Base-by-base conservation (phyloP, 2,329 filamentous ascomycete genomes). In the Diaporthe vexans region DNA sequence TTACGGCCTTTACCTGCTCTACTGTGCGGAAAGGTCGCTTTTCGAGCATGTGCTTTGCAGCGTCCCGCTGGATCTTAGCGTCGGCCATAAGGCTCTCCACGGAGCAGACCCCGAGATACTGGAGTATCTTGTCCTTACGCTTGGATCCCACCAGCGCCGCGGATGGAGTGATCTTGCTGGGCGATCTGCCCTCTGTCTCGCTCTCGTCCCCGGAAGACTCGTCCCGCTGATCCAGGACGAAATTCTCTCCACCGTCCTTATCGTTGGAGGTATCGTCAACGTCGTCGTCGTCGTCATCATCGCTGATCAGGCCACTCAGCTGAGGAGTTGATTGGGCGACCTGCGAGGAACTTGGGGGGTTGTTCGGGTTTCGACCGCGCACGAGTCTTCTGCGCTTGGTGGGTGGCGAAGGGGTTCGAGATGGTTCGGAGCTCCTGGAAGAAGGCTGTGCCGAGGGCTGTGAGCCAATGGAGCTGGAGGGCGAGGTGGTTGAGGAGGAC, bases 91-190 rank as follows among this genome's bases (percentile, higher is more conserved):
- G 89, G 73, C 96, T 94, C 48, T 92, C 89, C 13, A 91, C 85
- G 7, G 91, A 91, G 81, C 94, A 97, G 0, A 88, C 91, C 80
- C 98, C 98, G 82, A 99, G 92, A 79, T 95, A 97, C 10, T 91
- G 88, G 37, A 98, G 86, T 9, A 98, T 90, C 13, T 81, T 80
- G 65, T 82, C 81, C 63, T 83, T 81, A 52, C 81, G 81, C 52
- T 82, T 82, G n/a, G 83, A 80, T 7, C 76, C 76, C 33, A 77
- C 75, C 15, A 76, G 72, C 8, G 74, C 68, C n/a, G 76, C 74
- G 17, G 73, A 73, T 11, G 74, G 51, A 21, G 76, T 54, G 29
- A 74, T 76, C 35, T 70, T 67, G 40, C n/a, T 40, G 9, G 58
- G 29, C 17, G 63, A 58, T 19, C n/a, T 29, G 24, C 84, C 81